phyloP scores from a whole-genome alignment of 2,329 filamentous ascomycete species.

The Camptophora hylomeconis region DNA sequence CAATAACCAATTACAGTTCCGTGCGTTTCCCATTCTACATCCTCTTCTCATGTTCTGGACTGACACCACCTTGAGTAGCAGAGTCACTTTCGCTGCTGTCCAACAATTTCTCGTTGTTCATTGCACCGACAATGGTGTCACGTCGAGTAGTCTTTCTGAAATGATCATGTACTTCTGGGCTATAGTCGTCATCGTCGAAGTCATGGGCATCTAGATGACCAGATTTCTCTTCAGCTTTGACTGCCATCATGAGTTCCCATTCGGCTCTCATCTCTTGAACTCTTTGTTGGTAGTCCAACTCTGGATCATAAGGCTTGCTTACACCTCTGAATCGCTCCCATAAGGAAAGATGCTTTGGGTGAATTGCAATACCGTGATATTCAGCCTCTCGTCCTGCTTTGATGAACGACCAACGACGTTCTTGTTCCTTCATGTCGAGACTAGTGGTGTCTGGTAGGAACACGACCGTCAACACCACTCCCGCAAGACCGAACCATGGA shows the following conservation, averaged over 20 bases:
- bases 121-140: too few relatives aligned
- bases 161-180: conserved; percentile 38
- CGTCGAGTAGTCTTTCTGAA: conserved; percentile 41
- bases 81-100: too few relatives aligned
- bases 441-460: conserved; percentile 92
- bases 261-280: conserved; percentile 65
- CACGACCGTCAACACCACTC: conserved; percentile 67
- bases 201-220: conserved; percentile 25
- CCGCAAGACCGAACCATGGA: conserved; percentile 84
- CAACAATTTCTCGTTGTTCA: too few relatives aligned
- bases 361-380: conserved; percentile 87
- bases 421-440: conserved; percentile 92
- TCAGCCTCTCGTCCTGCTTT: conserved; percentile 62
- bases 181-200: conserved; percentile 26
- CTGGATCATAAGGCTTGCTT: conserved; percentile 71
- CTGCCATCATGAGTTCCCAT: conserved; percentile 37
- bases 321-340: conserved; percentile 75
- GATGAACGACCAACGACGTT: conserved; percentile 84
- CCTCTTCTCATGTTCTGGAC: too few relatives aligned
- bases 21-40: too few relatives aligned
- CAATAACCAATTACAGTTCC: too few relatives aligned
- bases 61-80: too few relatives aligned
- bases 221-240: conserved; percentile 38
- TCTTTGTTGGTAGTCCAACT: conserved; percentile 70
- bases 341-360: conserved; percentile 73